Evolutionary conservation across 768 basidiomycete genomes (phyloP).

Genomic region (Tulasnella sp.): DNA sequence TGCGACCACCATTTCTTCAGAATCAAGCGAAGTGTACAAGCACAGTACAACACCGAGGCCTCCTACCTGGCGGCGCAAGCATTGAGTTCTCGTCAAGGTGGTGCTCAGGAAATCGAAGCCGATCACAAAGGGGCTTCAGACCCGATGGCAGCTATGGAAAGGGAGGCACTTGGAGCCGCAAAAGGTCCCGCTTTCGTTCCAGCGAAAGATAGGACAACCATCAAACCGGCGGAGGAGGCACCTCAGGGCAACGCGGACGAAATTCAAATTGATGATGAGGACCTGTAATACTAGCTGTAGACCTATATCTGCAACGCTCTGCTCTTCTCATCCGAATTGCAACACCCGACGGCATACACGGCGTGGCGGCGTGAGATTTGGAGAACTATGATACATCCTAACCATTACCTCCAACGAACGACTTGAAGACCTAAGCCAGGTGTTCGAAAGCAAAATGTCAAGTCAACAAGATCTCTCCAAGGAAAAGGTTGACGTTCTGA

Average conservation of each 20-base stretch:
- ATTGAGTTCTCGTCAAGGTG: slow-evolving; percentile 52
- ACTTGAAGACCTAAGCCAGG: neutral
- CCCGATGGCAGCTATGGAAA: slow-evolving; percentile 81
- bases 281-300: slow-evolving; percentile 20
- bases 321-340: neutral
- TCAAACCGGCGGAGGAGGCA: slow-evolving; percentile 29
- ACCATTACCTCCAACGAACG: neutral
- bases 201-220: slow-evolving; percentile 43
- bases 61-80: slow-evolving; percentile 89
- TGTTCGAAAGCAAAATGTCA: neutral
- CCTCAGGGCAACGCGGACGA: slow-evolving; percentile 58
- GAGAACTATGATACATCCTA: neutral
- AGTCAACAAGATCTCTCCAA: slow-evolving; percentile 17
- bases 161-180: slow-evolving; percentile 37
- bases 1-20: slow-evolving; percentile 22
- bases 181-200: slow-evolving; percentile 70
- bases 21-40: slow-evolving; percentile 96
- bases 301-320: neutral
- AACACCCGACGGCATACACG: neutral
- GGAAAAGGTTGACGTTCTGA: slow-evolving; percentile 52
- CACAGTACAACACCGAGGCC: slow-evolving; percentile 96
- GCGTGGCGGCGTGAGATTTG: neutral
- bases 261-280: slow-evolving; percentile 82
- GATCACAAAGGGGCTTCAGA: slow-evolving; percentile 37
- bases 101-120: slow-evolving; percentile 29